A percentile compares a stretch with the other conserved stretches of the same genome.
phyloP scores from a whole-genome alignment of 2,329 filamentous ascomycete species.

The Alternaria postmessia region DNA sequence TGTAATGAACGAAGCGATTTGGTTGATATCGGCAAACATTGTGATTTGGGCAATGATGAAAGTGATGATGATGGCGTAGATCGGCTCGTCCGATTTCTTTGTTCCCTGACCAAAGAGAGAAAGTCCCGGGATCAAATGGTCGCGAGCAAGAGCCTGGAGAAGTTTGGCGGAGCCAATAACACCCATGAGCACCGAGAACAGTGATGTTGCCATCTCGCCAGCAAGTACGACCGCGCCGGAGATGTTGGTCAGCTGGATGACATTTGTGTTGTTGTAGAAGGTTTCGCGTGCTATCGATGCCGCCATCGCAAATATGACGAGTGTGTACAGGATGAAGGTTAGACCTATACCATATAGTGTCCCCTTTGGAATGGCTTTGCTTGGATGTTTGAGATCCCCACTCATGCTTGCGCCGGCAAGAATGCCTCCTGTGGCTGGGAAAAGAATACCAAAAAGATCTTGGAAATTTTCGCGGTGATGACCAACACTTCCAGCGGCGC shows the following conservation, averaged over 20 bases:
- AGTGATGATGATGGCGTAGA: conserved; percentile 78
- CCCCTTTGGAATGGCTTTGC: conserved; percentile 84
- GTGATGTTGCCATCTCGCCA: conserved; percentile 81
- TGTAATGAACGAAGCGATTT: conserved; percentile 87
- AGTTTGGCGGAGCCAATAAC: conserved; percentile 86
- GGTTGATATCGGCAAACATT: conserved; percentile 83
- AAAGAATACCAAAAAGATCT: conserved; percentile 84
- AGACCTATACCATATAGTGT: conserved; percentile 79
- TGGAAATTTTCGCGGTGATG: conserved; percentile 75
- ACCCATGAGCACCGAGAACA: conserved; percentile 89
- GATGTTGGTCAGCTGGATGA: conserved; percentile 84
- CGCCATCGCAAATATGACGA: conserved; percentile 81
- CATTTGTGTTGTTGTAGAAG: conserved; percentile 76
- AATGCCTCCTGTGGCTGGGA: conserved; percentile 72
- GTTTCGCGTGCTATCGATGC: conserved; percentile 77
- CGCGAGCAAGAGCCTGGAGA: conserved; percentile 81
- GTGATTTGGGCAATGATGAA: conserved; percentile 79
- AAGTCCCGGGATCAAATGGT: conserved; percentile 79
- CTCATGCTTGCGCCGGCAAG: conserved; percentile 87
- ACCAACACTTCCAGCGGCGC: conserved; percentile 68
- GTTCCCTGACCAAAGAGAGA: conserved; percentile 78
- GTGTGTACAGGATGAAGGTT: conserved; percentile 77
- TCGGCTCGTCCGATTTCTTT: conserved; percentile 74
- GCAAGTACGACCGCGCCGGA: conserved; percentile 77
- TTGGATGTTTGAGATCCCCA: conserved; percentile 82